A percentile compares a stretch with the other conserved stretches of the same genome.
These are phyloP conservation scores for Exophiala bonariae DNA, from an alignment of 2,329 filamentous ascomycete genomes.

Conservation along the genomic window DNA sequence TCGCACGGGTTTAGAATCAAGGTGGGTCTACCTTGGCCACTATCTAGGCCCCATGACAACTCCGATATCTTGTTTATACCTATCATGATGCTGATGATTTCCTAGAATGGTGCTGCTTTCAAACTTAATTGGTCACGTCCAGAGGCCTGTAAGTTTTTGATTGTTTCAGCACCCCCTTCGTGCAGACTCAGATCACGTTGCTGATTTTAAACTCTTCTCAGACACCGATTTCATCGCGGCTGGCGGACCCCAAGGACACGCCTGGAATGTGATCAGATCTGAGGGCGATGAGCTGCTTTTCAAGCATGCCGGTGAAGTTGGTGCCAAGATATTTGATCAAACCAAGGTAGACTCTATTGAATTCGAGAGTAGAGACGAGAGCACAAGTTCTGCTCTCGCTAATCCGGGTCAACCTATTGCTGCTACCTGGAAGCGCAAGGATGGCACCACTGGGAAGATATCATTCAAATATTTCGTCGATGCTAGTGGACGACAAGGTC, in stretches of 20 bases:
- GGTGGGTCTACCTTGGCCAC: neutral
- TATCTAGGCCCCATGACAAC: neutral
- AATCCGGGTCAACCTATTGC: conserved; percentile 9
- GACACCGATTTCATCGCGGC: conserved; percentile 46
- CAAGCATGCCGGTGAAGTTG: conserved; percentile 40
- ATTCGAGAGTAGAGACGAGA: conserved; percentile 30
- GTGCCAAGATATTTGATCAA: conserved; percentile 44
- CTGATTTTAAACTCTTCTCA: no score
- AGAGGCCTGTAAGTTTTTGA: conserved; percentile 37
- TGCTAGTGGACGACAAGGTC: conserved; percentile 47
- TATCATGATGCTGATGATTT: no score
- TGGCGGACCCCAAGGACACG: conserved; percentile 39
- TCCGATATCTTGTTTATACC: neutral
- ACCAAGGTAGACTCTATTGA: conserved; percentile 37
- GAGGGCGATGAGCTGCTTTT: conserved; percentile 49
- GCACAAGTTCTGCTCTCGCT: conserved; percentile 24
- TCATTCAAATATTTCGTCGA: conserved; percentile 52
- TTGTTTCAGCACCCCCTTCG: no score
- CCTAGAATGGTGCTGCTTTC: conserved; percentile 44
- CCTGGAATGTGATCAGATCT: conserved; percentile 51
- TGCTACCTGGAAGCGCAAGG: conserved; percentile 25
- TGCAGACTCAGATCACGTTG: no score
- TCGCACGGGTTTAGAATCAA: conserved; percentile 38
- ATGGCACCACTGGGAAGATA: conserved; percentile 39
- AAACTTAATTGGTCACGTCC: conserved; percentile 33